Percentiles rank a stretch among this genome's conserved stretches.
Conservation (phyloP, 2,329 filamentous ascomycete genomes). For the Beauveria pseudobassiana region DNA sequence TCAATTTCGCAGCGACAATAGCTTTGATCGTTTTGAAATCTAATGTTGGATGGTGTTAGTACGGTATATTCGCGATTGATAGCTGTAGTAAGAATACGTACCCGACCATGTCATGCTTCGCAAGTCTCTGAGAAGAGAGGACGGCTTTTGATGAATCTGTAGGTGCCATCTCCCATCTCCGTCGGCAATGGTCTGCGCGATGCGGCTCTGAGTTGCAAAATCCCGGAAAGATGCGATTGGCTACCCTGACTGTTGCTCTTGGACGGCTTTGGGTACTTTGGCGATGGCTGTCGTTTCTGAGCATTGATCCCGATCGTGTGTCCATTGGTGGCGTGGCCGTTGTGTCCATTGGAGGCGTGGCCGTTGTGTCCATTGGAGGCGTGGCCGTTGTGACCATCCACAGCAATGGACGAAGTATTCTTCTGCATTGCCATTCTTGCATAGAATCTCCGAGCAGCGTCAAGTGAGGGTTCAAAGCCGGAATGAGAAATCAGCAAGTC, state of each 20-base stretch:
- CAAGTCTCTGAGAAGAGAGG: slow-evolving; percentile 15
- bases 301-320: not conserved
- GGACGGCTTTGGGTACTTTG: not conserved
- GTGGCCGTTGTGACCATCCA: not conserved
- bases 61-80: not conserved
- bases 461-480: not conserved
- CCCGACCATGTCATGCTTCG: slow-evolving; percentile 1
- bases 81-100: not conserved
- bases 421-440: not conserved
- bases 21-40: slow-evolving; percentile 57
- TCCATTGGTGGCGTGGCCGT: not conserved
- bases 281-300: not conserved
- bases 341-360: not conserved
- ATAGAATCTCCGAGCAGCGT: not conserved
- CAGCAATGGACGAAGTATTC: not conserved
- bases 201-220: slow-evolving; percentile 32
- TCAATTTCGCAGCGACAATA: slow-evolving; percentile 54
- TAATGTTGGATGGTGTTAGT: slow-evolving; percentile 20
- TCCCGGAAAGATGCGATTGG: slow-evolving; percentile 16
- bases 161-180: slow-evolving; percentile 56
- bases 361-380: not conserved
- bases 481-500: not conserved
- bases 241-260: not conserved
- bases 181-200: slow-evolving; percentile 56
- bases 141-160: slow-evolving; percentile 39